Evolutionary conservation across 257 asterid species (phyloP), one percentile per base, ranked within the genome.

Genomic region (Ligustrum vulgare): DNA sequence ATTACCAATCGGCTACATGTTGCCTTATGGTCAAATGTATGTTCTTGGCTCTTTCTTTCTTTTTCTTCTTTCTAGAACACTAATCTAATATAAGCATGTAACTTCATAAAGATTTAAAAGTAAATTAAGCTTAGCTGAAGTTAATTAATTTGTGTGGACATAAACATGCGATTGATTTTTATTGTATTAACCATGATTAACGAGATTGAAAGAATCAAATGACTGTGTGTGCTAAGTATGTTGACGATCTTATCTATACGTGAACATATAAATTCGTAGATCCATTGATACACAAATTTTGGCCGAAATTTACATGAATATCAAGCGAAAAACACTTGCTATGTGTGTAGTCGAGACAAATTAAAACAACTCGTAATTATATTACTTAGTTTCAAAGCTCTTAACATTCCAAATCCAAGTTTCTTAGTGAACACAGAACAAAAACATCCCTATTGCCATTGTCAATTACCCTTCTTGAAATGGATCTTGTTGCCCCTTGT

Each of bases 401-500:
- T 36, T 36, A 71, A 47, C 65, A 63, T 68, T 63, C 45, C 67
- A 45, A 51, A 70, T 72, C 39, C 34, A 78, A 60, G 66, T 75
- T 71, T 32, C 28, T 41, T 22, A 37, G 9, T 12, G 34, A 79
- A 68, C 70, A 71, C 37, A 28, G 47, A 78, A 68, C 74, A 62
- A 54, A 77, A 79, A 70, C 78, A 68, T 79, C 84, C 47, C 80
- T 72, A 74, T 78, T 81, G 67, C 11, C 51, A 67, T 54, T 67
- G 75, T 79, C 63, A 43, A 39, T 78, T 80, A 75, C 79, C 73
- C 76, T 81, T 71, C 60, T 60, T 72, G 79, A 76, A 71, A 79
- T 74, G 84, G 72, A 71, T 70, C 78, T 45, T 69, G 69, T 71
- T 74, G 71, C 20, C 86, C 76, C 78, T 72, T n/a, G n/a, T n/a